Evolutionary conservation across 2,329 filamentous ascomycete genomes (phyloP).

Genomic region (Kalaharituber pfeilii): DNA sequence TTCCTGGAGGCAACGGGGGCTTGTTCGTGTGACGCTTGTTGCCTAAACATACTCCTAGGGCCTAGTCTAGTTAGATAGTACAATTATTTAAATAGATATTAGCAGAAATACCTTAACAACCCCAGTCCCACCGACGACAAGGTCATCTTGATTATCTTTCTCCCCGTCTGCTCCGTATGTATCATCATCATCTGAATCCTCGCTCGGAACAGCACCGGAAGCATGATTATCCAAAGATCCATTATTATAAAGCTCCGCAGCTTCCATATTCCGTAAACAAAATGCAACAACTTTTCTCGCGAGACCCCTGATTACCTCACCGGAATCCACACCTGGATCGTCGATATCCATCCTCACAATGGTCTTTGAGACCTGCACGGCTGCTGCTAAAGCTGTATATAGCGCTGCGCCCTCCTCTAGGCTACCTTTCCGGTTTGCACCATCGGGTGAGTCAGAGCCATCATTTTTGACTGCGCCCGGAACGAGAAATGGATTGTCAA

Average conservation of each 20-base stretch:
- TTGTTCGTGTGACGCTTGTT: slow-evolving; percentile 48
- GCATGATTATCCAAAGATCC: slow-evolving; percentile 32
- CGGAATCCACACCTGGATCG: slow-evolving; percentile 61
- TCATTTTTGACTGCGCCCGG: slow-evolving; percentile 32
- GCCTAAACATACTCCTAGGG: slow-evolving; percentile 72
- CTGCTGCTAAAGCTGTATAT: slow-evolving; percentile 79
- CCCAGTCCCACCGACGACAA: slow-evolving; percentile 87
- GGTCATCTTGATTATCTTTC: slow-evolving; percentile 71
- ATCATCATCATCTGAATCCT: slow-evolving; percentile 33
- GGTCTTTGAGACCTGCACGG: slow-evolving; percentile 63
- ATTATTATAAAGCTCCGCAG: slow-evolving; percentile 26
- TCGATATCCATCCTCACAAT: slow-evolving; percentile 87
- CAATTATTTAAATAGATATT: neutral
- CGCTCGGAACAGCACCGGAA: slow-evolving; percentile 31
- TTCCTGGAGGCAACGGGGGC: slow-evolving; percentile 13
- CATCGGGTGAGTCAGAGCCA: slow-evolving; percentile 46
- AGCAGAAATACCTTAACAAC: slow-evolving; percentile 54
- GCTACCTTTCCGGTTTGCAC: slow-evolving; percentile 55
- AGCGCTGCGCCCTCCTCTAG: slow-evolving; percentile 90
- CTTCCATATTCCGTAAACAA: slow-evolving; percentile 79
- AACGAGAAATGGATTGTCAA: slow-evolving; percentile 48
- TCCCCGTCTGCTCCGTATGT: slow-evolving; percentile 47
- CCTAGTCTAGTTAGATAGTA: slow-evolving; percentile 26
- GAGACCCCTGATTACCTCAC: slow-evolving; percentile 77
- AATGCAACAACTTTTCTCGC: slow-evolving; percentile 92